Conservation (phyloP, 2,329 filamentous ascomycete genomes). For the Amesomyces nigricolor region DNA sequence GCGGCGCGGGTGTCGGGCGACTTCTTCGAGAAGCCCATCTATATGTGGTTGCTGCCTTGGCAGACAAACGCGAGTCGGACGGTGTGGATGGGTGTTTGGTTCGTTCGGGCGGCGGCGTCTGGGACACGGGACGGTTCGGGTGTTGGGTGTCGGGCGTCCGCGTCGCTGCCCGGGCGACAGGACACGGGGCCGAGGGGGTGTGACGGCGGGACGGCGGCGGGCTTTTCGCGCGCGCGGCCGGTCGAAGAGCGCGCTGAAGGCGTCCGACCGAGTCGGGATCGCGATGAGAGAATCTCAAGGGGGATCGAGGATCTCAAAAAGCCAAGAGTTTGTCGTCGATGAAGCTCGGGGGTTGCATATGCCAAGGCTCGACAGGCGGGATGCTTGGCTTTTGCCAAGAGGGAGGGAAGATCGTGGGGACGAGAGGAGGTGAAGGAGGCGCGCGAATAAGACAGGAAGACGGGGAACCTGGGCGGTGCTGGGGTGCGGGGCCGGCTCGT, state of each 20-base stretch:
- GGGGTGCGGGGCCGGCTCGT: too few relatives aligned
- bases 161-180: constrained; percentile 15
- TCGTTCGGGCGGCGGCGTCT: constrained; percentile 8
- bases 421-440: constrained; percentile 2
- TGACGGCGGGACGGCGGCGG: neutral
- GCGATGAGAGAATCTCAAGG: constrained; percentile 10
- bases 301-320: constrained; percentile 6
- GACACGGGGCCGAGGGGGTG: neutral
- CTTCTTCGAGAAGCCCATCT: constrained; percentile 40
- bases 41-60: constrained; percentile 29
- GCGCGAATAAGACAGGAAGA: constrained; percentile 1
- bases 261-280: constrained; percentile 15
- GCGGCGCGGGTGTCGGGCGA: constrained; percentile 30
- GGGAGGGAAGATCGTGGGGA: constrained; percentile 21
- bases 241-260: constrained; percentile 7
- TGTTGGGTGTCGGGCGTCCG: constrained; percentile 1
- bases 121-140: neutral
- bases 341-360: constrained; percentile 28
- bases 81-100: neutral
- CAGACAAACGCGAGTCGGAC: constrained; percentile 1
- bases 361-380: constrained; percentile 29
- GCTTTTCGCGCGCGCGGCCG: neutral
- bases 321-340: constrained; percentile 27
- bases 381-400: constrained; percentile 28
- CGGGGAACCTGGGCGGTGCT: neutral